Percentiles rank a stretch among this genome's conserved stretches.
Evolutionary conservation across 768 basidiomycete species (phyloP).

Genomic region (Nevesoporus exiguus): DNA sequence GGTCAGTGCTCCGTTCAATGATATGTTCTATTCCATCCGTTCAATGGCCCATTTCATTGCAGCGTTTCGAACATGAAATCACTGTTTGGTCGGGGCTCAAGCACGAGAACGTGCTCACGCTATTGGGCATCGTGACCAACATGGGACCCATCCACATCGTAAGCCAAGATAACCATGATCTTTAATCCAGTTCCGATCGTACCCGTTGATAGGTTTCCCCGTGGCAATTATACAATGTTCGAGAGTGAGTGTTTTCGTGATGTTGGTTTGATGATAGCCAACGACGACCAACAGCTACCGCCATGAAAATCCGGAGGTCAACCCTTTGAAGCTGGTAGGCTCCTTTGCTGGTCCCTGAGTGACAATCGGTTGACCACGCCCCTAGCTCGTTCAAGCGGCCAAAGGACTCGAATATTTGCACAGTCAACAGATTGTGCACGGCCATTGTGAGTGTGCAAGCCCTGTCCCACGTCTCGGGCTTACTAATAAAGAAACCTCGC

Average conservation of each 20-base stretch:
- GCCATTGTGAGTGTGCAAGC: slow-evolving; percentile 47
- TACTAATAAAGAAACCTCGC: slow-evolving; percentile 2
- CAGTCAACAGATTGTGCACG: slow-evolving; percentile 49
- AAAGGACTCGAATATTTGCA: slow-evolving; percentile 59
- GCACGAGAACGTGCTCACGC: slow-evolving; percentile 44
- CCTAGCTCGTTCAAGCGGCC: slow-evolving; percentile 51
- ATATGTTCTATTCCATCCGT: background rate
- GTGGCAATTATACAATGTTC: slow-evolving; percentile 58
- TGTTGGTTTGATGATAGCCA: background rate
- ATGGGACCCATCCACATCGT: slow-evolving; percentile 52
- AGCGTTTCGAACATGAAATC: slow-evolving; percentile 60
- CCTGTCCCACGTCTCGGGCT: background rate
- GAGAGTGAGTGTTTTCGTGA: slow-evolving; percentile 36
- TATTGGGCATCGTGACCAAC: slow-evolving; percentile 56
- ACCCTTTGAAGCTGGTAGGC: slow-evolving; percentile 43
- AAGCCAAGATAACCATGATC: background rate
- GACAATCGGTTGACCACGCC: background rate
- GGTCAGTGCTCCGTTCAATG: slow-evolving; percentile 7
- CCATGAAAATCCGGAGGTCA: slow-evolving; percentile 31
- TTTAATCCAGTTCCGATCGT: background rate
- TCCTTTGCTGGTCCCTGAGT: background rate
- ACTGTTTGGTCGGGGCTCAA: slow-evolving; percentile 49
- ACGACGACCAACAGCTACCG: slow-evolving; percentile 38
- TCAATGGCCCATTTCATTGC: background rate
- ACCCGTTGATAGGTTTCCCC: slow-evolving; percentile 47